These are phyloP conservation scores for Plenodomus lindquistii DNA, from an alignment of 2,329 filamentous ascomycete species.

Conservation along the genomic window DNA sequence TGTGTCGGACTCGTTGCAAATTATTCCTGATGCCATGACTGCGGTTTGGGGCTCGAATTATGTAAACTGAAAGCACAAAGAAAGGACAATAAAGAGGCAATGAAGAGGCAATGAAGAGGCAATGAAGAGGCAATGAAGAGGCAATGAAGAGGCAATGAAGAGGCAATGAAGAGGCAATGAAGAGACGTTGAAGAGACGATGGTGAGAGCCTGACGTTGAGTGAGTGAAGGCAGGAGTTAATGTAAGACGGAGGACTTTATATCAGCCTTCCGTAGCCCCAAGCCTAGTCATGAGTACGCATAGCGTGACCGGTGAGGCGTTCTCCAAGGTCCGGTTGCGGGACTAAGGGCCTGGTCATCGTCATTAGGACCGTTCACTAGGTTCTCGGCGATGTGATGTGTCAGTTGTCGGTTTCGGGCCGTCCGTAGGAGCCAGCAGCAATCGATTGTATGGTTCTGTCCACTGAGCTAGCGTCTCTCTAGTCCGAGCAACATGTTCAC, in stretches of 20 bases:
- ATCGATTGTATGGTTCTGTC: not conserved
- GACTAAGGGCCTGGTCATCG: conserved; percentile 4
- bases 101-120: not conserved
- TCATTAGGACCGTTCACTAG: conserved; percentile 7
- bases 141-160: not conserved
- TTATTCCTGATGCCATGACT: conserved; percentile 8
- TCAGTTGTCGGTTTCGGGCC: conserved; percentile 2
- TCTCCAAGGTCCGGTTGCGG: conserved; percentile 7
- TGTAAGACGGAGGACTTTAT: conserved; percentile 10
- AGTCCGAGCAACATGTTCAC: not conserved
- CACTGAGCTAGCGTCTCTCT: not conserved
- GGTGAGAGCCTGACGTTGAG: not conserved
- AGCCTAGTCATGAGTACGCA: conserved; percentile 8
- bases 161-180: not conserved
- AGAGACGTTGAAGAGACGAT: not conserved
- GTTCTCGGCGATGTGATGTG: conserved; percentile 9
- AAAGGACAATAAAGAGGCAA: not conserved
- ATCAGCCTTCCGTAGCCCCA: not conserved
- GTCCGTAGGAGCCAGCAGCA: conserved; percentile 1
- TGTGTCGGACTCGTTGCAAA: conserved; percentile 6
- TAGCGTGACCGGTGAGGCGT: conserved; percentile 11
- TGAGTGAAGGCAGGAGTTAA: not conserved
- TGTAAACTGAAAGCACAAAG: too few species aligned
- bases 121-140: not conserved
- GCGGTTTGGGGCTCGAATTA: not conserved